Evolutionary conservation across 768 basidiomycete species (phyloP), one percentile per base, ranked within the genome.

Genomic region (Tylopilus subfusipes): DNA sequence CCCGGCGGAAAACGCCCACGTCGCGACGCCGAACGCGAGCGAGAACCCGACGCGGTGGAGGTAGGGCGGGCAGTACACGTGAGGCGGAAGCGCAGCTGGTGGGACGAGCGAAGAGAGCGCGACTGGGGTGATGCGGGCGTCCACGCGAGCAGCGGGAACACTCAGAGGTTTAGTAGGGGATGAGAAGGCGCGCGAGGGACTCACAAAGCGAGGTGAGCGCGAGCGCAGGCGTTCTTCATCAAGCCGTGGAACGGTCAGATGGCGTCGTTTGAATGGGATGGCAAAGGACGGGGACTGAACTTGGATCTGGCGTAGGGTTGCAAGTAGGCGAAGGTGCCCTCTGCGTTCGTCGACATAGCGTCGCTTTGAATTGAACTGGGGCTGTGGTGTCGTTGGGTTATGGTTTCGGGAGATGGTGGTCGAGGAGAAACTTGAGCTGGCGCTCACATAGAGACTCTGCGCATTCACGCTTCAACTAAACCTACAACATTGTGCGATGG

Each of bases 31-130:
- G 42, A 80, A 77, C 16, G 75, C 68, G 8, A 75, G 57, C 12
- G 73, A 69, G 55, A 80, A 80, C 3, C 76, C 77, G 4, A 76
- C 61, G 3, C 77, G 72, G 10, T 75, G 68, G 22, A 76, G 65
- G 54, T 78, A 72, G 3, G 75, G 77, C 0, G 77, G 77, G n/a
- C 73, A 67, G 54, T 66, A 67, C 0, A 64, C 59, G 8, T 53
- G 63, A 12, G 63, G 59, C 16, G 57, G 60, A 16, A 73, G 65
- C 10, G 57, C 66, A 25, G 74, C 58, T 1, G 69, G 69, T 13
- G 76, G 75, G 18, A 73, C 63, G 14, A 73, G 44, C 0, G 73
- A 67, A 0, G 75, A 74, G 0, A 66, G 63, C 2, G 75, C 56
- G 34, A 79, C 77, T 78, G 58, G 27, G 38, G 38, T 13, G 31